Evolutionary conservation across 2,329 filamentous ascomycete species (phyloP).

Genomic region (Periconia macrospinosa): DNA sequence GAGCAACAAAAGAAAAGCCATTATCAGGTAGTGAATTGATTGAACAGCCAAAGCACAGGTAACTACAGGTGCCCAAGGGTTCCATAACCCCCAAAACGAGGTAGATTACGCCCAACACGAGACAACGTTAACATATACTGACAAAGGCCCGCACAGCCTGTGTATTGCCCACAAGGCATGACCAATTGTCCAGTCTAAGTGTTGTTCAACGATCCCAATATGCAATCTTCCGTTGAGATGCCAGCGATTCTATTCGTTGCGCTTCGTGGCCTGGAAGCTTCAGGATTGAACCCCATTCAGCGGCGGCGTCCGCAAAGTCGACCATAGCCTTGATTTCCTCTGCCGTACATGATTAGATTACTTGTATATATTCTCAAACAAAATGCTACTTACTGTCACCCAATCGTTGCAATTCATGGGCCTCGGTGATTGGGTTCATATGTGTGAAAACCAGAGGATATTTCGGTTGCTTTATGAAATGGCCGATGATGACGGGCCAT

Average conservation of each 20-base stretch:
- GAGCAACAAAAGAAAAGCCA: too few species aligned
- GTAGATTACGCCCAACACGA: too few species aligned
- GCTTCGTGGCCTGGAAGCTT: conserved; percentile 22
- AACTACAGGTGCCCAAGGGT: too few species aligned
- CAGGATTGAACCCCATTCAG: conserved; percentile 30
- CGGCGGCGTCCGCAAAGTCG: conserved; percentile 28
- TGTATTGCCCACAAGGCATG: too few species aligned
- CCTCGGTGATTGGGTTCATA: conserved; percentile 18
- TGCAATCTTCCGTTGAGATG: conserved; percentile 1
- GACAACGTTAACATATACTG: too few species aligned
- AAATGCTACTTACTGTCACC: conserved; percentile 16
- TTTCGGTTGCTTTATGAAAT: conserved; percentile 24
- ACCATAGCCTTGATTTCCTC: conserved; percentile 18
- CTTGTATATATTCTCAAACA: background rate
- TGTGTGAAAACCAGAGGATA: conserved; percentile 25
- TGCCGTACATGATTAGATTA: conserved; percentile 4
- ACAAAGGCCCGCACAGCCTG: too few species aligned
- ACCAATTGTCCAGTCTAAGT: too few species aligned
- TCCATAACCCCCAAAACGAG: too few species aligned
- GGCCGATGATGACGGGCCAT: conserved; percentile 19
- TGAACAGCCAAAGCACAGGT: too few species aligned
- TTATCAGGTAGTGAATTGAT: too few species aligned
- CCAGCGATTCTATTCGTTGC: conserved; percentile 20
- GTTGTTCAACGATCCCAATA: background rate
- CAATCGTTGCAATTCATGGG: conserved; percentile 5